A percentile compares a stretch with the other conserved stretches of the same genome.
Conservation (phyloP, 371 early-diverging fungal species). For the Mucor sp. region DNA sequence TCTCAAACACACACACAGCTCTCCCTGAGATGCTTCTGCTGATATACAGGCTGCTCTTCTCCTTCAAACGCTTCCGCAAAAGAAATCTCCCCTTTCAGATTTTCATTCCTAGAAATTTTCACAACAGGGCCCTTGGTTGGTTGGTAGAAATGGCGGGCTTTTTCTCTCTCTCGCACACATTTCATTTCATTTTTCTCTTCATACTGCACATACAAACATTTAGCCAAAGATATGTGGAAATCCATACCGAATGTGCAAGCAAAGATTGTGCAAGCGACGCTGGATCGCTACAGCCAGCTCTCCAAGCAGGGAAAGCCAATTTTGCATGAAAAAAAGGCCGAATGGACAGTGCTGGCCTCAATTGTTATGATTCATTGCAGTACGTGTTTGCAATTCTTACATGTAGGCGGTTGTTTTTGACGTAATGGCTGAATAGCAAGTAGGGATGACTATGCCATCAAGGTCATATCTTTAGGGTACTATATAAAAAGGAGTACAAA, state of each 20-base stretch:
- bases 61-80: background rate
- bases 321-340: conserved; percentile 50
- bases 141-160: background rate
- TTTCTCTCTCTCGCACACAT: too few species aligned
- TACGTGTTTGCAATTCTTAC: conserved; percentile 2
- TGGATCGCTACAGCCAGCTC: conserved; percentile 45
- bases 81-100: background rate
- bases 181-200: background rate
- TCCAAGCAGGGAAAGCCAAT: conserved; percentile 77
- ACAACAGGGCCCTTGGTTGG: background rate
- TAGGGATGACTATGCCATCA: conserved; percentile 33
- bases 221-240: conserved; percentile 18
- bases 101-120: background rate
- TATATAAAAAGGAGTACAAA: conserved; percentile 4
- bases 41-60: background rate
- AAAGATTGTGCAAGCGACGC: conserved; percentile 29
- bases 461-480: conserved; percentile 73
- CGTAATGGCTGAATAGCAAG: conserved; percentile 14
- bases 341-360: conserved; percentile 88
- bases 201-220: background rate
- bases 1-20: background rate
- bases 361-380: conserved; percentile 53
- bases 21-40: background rate
- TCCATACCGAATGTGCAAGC: conserved; percentile 30
- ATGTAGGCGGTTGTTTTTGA: background rate